phyloP scores from a whole-genome alignment of 225 moss, liverwort and hornwort genomes.

The Physcomitrellopsis africana region DNA sequence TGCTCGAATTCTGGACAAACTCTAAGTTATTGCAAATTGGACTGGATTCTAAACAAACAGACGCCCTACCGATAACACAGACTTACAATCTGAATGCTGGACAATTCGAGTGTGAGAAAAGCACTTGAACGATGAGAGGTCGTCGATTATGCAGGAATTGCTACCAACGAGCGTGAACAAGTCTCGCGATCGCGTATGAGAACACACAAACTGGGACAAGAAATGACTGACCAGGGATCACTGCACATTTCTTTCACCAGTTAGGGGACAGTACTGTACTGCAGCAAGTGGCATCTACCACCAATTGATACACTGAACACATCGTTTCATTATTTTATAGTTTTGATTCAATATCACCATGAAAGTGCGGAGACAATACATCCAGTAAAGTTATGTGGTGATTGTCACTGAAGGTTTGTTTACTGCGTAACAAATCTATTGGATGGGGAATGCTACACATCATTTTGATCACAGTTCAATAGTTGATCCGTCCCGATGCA shows the following conservation, averaged over 20 bases:
- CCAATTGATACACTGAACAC: too few relatives aligned
- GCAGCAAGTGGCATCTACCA: conserved; percentile 17
- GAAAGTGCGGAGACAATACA: too few relatives aligned
- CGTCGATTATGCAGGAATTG: neutral
- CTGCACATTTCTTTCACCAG: conserved; percentile 9
- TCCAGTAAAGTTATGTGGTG: neutral
- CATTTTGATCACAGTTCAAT: too few relatives aligned
- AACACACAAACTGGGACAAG: too few relatives aligned
- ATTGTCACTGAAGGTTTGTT: neutral
- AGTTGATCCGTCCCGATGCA: too few relatives aligned
- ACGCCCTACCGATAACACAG: neutral
- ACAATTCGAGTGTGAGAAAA: neutral
- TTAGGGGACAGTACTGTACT: neutral
- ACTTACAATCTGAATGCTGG: neutral
- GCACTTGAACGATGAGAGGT: neutral
- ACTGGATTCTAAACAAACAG: neutral
- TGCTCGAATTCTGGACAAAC: neutral
- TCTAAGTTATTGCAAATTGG: neutral
- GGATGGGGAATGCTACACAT: too few relatives aligned
- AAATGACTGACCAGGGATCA: neutral
- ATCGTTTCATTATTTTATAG: too few relatives aligned
- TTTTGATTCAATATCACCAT: too few relatives aligned
- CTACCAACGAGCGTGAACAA: conserved; percentile 5
- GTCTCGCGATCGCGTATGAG: neutral
- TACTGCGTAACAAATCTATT: too few relatives aligned